Base-by-base conservation (phyloP, 1,284 basidiomycete genomes). In the Boletus mariae region DNA sequence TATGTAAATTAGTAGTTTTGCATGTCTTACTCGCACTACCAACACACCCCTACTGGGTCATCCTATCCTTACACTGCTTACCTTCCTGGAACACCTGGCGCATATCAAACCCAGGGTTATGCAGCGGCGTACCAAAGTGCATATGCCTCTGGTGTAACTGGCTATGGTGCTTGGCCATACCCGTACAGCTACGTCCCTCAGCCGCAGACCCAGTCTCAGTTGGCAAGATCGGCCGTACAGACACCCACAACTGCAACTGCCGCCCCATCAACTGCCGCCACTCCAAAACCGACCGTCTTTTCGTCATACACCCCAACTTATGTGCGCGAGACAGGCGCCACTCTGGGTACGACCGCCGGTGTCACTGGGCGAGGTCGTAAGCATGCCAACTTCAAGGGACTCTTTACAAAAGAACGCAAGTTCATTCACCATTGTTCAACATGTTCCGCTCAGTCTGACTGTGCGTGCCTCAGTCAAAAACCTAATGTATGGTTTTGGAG, bases 401-500 rank as follows among this genome's bases (percentile, higher is more conserved):
- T 87, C 53, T 91, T 91, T 60, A 77, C 82, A 2, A 91, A 90
- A 80, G 88, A 91, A 71, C 68, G 88, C 89, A 65, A 70, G 88
- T 77, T 31, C 2, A 8, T 40, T 23, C 28, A 31, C 4, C n/a
- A 37, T 52, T 23, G 4, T n/a, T 15, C 12, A 44, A 52, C 17
- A 44, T 38, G 29, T 54, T 44, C 37, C 23, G 8, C 11, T 28
- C 26, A 37, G 51, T 60, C 45, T 59, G 48, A 56, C 43, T 29
- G 25, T 48, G 55, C n/a, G 28, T 6, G 12, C 11, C 55, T 6
- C 59, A 94, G 92, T 96, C 54, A 84, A 87, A 58, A 88, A 82
- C 54, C 75, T 96, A 50, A 95, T 96, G 93, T 96, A 94, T 64
- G 92, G 90, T n/a, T 97, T 94, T 67, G 94, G 94, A 17, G 94